Percentiles rank a stretch among this genome's conserved stretches.
Conservation (phyloP, 1,139 yeast species). For the Candida sojae region DNA sequence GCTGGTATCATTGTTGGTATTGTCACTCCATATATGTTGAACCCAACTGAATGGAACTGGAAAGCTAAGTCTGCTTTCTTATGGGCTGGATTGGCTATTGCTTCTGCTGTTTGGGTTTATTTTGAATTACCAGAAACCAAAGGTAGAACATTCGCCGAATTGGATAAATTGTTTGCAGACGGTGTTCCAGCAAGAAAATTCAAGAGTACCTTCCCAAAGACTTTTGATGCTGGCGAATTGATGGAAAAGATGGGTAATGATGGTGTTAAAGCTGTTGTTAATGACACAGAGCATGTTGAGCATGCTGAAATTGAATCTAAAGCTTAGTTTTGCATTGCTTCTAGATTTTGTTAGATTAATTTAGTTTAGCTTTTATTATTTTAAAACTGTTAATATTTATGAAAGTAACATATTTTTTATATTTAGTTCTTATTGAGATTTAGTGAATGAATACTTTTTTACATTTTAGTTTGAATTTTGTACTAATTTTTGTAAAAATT, state of each 20-base stretch:
- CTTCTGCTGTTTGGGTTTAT: conserved; percentile 44
- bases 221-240: conserved; percentile 33
- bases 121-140: conserved; percentile 63
- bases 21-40: conserved; percentile 60
- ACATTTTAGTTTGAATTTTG: too few species aligned
- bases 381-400: too few species aligned
- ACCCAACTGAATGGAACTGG: conserved; percentile 58
- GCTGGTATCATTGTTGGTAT: conserved; percentile 46
- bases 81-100: conserved; percentile 51
- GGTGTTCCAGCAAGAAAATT: conserved; percentile 46
- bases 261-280: conserved; percentile 31
- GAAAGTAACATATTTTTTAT: too few species aligned
- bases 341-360: background rate
- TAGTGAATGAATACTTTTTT: too few species aligned
- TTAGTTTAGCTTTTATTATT: background rate
- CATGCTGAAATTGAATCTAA: conserved; percentile 9
- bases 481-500: too few species aligned
- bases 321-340: conserved; percentile 1
- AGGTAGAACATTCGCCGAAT: conserved; percentile 59
- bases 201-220: conserved; percentile 17
- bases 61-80: conserved; percentile 61
- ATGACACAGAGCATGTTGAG: conserved; percentile 19
- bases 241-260: conserved; percentile 39
- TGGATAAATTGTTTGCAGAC: conserved; percentile 52
- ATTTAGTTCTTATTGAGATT: too few species aligned